Base-by-base conservation (phyloP, 192 early-diverging fungal species). In the Geranomyces variabilis region DNA sequence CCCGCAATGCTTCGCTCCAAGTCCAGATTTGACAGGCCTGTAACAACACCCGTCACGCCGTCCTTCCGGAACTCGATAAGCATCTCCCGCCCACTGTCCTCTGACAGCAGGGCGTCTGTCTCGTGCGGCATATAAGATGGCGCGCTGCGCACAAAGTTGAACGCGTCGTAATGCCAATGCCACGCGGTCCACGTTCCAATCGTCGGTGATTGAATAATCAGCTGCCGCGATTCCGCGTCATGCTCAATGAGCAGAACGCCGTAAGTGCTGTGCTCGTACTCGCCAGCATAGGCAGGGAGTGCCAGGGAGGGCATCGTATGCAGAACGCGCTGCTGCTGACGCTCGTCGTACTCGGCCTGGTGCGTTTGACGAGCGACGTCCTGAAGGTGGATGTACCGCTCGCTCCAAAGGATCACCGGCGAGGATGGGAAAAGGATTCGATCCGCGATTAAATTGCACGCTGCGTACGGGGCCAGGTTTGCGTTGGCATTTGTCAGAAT, bases 101-200 rank as follows among this genome's bases (percentile, higher is more conserved):
- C 46, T 12, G 46, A 47, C 12, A 47, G 46, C 12, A 47, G 46
- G 19, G 46, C 46, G 46, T 47, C 46, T 14, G 19, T 14, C 46
- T 47, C 46, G 46, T 47, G 19, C 12, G 46, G 46, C 12, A 47
- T 47, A 19, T 47, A 47, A 12, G 46, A 14, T 19, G 46, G 46
- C 12, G 46, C 46, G 46, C 12, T 47, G 19, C 46, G 46, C 19
- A 14, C 12, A 19, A 47, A 47, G 46, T 47, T 47, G 46, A 47
- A 47, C 12, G 46, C 12, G 46, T 47, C 46, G 46, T 47, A 47
- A 47, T 47, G 46, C 46, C 46, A 47, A 47, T 47, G 46, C 46
- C 12, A 14, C 12, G 46, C 46, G 19, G 12, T 12, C 46, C 46
- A 47, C 12, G 19, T 19, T 47, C 46, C 46, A 19, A 47, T 47